Evolutionary conservation across 805 yeast species (phyloP).

Genomic region (Kregervanrija fluxuum): DNA sequence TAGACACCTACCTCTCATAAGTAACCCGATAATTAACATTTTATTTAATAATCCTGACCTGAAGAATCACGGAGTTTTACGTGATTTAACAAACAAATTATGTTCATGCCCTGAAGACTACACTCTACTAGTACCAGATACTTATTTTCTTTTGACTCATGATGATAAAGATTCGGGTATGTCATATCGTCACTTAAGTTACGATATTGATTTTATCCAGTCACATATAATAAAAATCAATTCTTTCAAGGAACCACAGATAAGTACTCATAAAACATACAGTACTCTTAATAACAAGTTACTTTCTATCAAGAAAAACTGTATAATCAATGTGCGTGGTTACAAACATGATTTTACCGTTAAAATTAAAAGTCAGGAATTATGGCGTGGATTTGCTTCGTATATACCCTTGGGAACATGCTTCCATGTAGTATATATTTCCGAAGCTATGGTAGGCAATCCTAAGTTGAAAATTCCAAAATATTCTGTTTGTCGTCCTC

Average conservation of each 20-base stretch:
- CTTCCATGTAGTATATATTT: conserved; percentile 52
- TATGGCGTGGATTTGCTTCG: conserved; percentile 49
- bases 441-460: conserved; percentile 45
- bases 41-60: conserved; percentile 61
- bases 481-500: background rate
- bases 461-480: conserved; percentile 20
- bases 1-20: too few relatives aligned
- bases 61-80: conserved; percentile 33
- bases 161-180: conserved; percentile 32
- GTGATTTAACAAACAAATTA: conserved; percentile 38
- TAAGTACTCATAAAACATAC: conserved; percentile 17
- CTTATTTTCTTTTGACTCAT: conserved; percentile 35
- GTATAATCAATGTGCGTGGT: conserved; percentile 51
- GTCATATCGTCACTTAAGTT: conserved; percentile 45
- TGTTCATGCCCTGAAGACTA: conserved; percentile 40
- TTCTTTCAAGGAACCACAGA: conserved; percentile 9
- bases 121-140: conserved; percentile 59
- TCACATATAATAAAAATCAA: conserved; percentile 49
- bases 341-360: conserved; percentile 40
- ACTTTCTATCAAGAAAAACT: conserved; percentile 47
- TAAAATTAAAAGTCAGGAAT: conserved; percentile 36
- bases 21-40: conserved; percentile 57
- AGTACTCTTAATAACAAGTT: conserved; percentile 51
- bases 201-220: conserved; percentile 50
- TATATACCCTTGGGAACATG: conserved; percentile 51